These are phyloP conservation scores for Chenopodium suecicum DNA, from an alignment of 148 eudicot genomes.

Conservation along the genomic window DNA sequence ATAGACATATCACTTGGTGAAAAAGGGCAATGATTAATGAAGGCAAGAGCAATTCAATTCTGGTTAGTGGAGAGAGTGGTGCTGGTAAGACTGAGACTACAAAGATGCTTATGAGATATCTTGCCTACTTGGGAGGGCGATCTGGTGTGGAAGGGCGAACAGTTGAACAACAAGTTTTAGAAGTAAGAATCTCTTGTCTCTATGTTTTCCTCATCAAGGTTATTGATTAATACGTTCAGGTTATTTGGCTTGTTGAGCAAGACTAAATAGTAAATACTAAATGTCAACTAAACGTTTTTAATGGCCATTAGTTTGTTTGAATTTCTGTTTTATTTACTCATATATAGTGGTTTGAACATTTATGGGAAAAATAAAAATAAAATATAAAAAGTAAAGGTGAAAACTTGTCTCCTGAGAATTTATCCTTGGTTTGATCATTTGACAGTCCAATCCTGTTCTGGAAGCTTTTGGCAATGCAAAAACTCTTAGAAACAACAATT, in stretches of 20 bases:
- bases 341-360: neutral
- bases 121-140: conserved; percentile 91
- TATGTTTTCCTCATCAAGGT: conserved; percentile 11
- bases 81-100: conserved; percentile 99
- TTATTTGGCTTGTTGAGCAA: neutral
- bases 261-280: neutral
- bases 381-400: neutral
- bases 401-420: neutral
- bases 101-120: conserved; percentile 99
- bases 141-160: conserved; percentile 97
- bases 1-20: conserved; percentile 21
- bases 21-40: conserved; percentile 94
- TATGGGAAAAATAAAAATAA: neutral
- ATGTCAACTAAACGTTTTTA: neutral
- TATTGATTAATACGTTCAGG: neutral
- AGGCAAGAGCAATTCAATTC: conserved; percentile 91
- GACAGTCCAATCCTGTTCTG: conserved; percentile 96
- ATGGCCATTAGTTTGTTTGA: conserved; percentile 15
- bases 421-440: conserved; percentile 19
- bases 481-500: conserved; percentile 94
- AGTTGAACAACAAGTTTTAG: conserved; percentile 97
- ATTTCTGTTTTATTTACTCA: neutral
- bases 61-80: conserved; percentile 99
- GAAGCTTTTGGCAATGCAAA: conserved; percentile 99
- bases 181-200: conserved; percentile 53